phyloP scores from a whole-genome alignment of 2,329 filamentous ascomycete genomes.

The Triangularia verruculosa region DNA sequence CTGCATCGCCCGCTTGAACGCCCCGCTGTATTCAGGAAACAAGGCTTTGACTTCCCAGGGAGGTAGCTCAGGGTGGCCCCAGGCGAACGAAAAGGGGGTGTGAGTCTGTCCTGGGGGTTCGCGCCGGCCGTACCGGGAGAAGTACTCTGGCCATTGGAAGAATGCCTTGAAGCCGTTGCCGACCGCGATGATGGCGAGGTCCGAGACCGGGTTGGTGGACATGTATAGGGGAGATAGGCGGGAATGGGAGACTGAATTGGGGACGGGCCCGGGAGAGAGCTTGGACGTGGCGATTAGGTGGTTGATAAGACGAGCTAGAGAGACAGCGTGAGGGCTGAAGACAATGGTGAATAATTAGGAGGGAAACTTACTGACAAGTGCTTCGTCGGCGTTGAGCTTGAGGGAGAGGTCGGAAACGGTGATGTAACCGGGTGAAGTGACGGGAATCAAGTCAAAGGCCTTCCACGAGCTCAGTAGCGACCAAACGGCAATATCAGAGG shows the following conservation, averaged over 20 bases:
- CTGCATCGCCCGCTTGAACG: conserved; percentile 27
- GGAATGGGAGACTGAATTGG: conserved; percentile 22
- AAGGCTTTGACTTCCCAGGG: conserved; percentile 30
- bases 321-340: neutral
- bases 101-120: conserved; percentile 22
- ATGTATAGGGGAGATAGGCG: conserved; percentile 25
- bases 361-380: conserved; percentile 23
- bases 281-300: conserved; percentile 23
- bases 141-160: conserved; percentile 29
- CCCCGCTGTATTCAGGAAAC: conserved; percentile 23
- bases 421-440: conserved; percentile 21
- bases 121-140: conserved; percentile 23
- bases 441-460: conserved; percentile 30
- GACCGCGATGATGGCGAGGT: conserved; percentile 24
- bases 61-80: conserved; percentile 25
- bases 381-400: conserved; percentile 24
- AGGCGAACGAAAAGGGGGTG: conserved; percentile 28
- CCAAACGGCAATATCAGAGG: conserved; percentile 22
- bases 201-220: conserved; percentile 15
- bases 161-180: conserved; percentile 30
- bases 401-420: conserved; percentile 26
- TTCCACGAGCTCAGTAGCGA: conserved; percentile 30
- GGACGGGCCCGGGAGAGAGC: conserved; percentile 17
- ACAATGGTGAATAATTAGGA: neutral
- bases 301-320: conserved; percentile 23